phyloP scores from a whole-genome alignment of 495 filamentous ascomycete genomes.

The Beverwykella pulmonaria region DNA sequence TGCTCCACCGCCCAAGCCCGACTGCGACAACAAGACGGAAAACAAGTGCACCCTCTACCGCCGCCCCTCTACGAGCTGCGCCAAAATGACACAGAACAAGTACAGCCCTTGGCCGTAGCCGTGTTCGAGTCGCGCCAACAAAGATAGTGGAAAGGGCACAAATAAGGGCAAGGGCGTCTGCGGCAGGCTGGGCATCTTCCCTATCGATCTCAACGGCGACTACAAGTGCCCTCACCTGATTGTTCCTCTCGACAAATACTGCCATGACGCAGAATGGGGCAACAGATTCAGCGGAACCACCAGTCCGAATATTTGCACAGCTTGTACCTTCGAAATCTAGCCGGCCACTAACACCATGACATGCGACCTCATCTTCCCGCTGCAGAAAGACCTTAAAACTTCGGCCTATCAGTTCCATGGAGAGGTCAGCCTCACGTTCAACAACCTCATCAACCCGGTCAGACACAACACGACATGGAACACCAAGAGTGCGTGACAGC shows the following conservation, averaged over 20 bases:
- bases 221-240: constrained; percentile 70
- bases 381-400: constrained; percentile 44
- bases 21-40: not conserved
- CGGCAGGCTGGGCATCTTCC: constrained; percentile 37
- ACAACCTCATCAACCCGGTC: constrained; percentile 49
- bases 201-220: constrained; percentile 54
- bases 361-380: constrained; percentile 68
- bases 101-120: not conserved
- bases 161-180: not conserved
- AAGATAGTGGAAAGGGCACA: not conserved
- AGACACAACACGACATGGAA: constrained; percentile 35
- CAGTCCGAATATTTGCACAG: constrained; percentile 56
- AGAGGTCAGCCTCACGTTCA: constrained; percentile 53
- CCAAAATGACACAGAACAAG: not conserved
- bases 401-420: constrained; percentile 52
- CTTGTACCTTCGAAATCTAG: constrained; percentile 74
- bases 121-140: not conserved
- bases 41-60: not conserved
- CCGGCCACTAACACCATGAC: constrained; percentile 55
- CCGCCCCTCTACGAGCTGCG: not conserved
- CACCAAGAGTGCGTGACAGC: not conserved
- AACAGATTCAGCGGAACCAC: constrained; percentile 48
- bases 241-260: constrained; percentile 61
- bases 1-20: constrained; percentile 12
- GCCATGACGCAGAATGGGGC: constrained; percentile 56